Evolutionary conservation across 768 basidiomycete genomes (phyloP), one percentile per base, ranked within the genome.

Genomic region (Antrodiella citrinella): DNA sequence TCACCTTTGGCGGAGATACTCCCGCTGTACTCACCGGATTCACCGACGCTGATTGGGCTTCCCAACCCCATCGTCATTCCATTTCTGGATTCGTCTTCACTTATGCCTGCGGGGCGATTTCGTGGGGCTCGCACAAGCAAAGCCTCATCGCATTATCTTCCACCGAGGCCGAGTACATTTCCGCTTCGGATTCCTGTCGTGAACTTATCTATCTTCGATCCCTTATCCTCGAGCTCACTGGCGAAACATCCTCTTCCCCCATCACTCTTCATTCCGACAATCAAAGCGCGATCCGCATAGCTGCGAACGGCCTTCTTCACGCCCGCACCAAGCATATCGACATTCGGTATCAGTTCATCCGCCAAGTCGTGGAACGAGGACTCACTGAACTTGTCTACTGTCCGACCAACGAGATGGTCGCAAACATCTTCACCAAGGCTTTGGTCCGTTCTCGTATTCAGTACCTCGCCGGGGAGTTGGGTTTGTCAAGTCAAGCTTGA

Each of bases 101-200:
- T 51, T 40, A 70, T 4, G 65, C 63, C 25, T 62, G 63, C 15
- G 54, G 66, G 0, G 55, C 62, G 0, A 54, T 72, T 3, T 60
- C 60, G 4, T 71, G 71, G 72, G 59, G 54, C 11, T 64, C 67
- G 2, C 68, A 67, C 54, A 57, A 62, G 38, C 71, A 75, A 48
- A 53, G 58, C 1, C 58, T 69, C 21, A 57, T 70, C 4, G 59
- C 65, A 2, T 60, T 69, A 4, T 72, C 70, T 1, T 66, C 62
- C 4, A 57, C 60, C 0, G 67, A 72, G 51, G 59, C 67, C 11
- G 66, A 72, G 53, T 69, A 71, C 50, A 60, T 70, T 48, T 61
- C 66, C 10, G 49, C 60, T 1, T 60, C 66, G 5, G 64, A 71
- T 45, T 57, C 67, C 13, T 21, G 55, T 3, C 63, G 67, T 44